Percentiles rank a stretch among this genome's conserved stretches.
Evolutionary conservation across 2,329 filamentous ascomycete genomes (phyloP).

Genomic region (Aspergillus floridensis): DNA sequence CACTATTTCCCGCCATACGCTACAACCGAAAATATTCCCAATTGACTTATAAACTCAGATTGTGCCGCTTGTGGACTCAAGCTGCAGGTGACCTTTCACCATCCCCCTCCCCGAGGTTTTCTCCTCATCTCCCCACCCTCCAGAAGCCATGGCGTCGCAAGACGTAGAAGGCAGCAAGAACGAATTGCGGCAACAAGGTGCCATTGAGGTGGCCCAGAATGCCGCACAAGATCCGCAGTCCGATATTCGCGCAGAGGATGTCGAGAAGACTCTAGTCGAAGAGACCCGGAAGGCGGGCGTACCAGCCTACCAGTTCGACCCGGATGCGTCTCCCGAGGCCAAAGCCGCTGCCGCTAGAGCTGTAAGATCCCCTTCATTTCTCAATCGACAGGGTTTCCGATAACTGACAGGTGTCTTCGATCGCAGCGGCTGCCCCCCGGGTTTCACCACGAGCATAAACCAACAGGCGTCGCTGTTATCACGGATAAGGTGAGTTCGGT

Average conservation of each 20-base stretch:
- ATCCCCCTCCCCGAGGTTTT: conserved; percentile 12
- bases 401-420: neutral
- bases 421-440: conserved; percentile 61
- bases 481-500: conserved; percentile 64
- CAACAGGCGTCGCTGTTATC: conserved; percentile 54
- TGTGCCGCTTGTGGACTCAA: conserved; percentile 11
- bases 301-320: conserved; percentile 80
- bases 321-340: conserved; percentile 75
- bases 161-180: conserved; percentile 33
- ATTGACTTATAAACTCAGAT: conserved; percentile 10
- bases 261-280: conserved; percentile 70
- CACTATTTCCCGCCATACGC: neutral
- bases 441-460: conserved; percentile 54
- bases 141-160: conserved; percentile 31
- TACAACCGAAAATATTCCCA: neutral
- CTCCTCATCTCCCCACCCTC: conserved; percentile 7
- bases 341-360: conserved; percentile 77
- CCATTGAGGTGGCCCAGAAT: conserved; percentile 67
- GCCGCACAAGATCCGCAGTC: conserved; percentile 59
- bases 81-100: conserved; percentile 20
- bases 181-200: conserved; percentile 80
- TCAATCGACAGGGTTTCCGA: neutral
- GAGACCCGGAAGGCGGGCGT: conserved; percentile 77
- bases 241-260: conserved; percentile 65
- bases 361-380: conserved; percentile 53